phyloP scores from a whole-genome alignment of 225 moss, liverwort and hornwort genomes.

The Straminergon stramineum region DNA sequence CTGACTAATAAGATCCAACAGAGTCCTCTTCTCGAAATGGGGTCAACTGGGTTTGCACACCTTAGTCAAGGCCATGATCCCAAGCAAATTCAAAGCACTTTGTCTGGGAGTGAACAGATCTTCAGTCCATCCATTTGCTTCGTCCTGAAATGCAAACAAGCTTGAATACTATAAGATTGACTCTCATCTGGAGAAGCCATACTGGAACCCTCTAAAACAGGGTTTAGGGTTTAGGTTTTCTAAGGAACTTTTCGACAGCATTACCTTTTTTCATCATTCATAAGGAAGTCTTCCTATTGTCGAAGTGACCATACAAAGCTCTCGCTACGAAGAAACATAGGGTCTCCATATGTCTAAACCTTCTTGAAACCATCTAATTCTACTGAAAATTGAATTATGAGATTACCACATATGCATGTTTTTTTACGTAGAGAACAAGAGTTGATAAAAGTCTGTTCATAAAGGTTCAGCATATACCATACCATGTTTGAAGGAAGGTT shows the following conservation, averaged over 20 bases:
- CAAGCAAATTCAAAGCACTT: conserved; percentile 71
- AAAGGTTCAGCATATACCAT: background rate
- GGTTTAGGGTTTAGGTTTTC: too few species aligned
- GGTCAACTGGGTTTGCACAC: background rate
- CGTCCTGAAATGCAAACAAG: conserved; percentile 26
- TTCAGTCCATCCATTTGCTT: conserved; percentile 69
- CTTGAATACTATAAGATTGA: background rate
- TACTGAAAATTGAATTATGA: background rate
- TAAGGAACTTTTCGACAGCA: background rate
- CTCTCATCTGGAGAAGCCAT: background rate
- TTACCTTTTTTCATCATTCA: background rate
- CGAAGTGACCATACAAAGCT: background rate
- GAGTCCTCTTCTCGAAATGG: background rate
- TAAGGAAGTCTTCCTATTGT: background rate
- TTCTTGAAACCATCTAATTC: too few species aligned
- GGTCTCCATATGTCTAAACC: background rate
- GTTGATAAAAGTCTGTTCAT: background rate
- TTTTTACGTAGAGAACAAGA: background rate
- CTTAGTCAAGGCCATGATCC: conserved; percentile 63
- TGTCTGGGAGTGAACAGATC: conserved; percentile 62
- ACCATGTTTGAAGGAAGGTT: conserved; percentile 46
- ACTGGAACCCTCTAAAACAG: background rate
- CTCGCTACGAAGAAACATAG: background rate
- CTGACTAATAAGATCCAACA: background rate
- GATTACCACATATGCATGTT: background rate